Evolutionary conservation across 2,329 filamentous ascomycete species (phyloP), one percentile per base, ranked within the genome.

Genomic region (Colletotrichum eremochloae): DNA sequence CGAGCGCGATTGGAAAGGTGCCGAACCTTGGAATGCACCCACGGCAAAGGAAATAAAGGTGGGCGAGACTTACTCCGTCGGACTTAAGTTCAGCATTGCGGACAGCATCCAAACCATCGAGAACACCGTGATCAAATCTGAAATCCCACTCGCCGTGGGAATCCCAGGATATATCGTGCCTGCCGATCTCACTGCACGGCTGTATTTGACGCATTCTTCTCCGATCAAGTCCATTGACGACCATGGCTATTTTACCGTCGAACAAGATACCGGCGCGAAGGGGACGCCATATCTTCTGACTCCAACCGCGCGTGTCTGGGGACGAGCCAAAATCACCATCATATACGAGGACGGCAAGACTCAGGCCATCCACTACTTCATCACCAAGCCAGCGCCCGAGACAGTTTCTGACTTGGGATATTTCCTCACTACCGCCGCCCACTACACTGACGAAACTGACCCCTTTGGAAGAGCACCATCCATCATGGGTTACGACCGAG

Each of bases 401-500:
- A 79, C 83, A 0, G 75, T 90, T 4, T 76, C 79, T 1, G 82
- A 87, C 36, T 79, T 90, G 0, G 88, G 88, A 0, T 76, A 77
- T 7, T 91, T 90, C 74, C 81, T 88, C n/a, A 87, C 86, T 1
- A 88, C 84, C 0, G 80, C 85, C 2, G 85, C 87, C 57, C 89
- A 85, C 82, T 90, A 85, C 77, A 85, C 81, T 6, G 78, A 88
- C 64, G 81, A 81, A 0, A 82, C 83, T 0, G 89, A 91, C 68
- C 86, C 87, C 0, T 91, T 91, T 73, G 79, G 82, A 1, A 83
- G 89, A 40, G 83, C 85, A 0, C 86, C 87, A 0, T 90, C 88
- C 0, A 82, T 89, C 69, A 87, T 91, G 79, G 86, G 85, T 0
- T 91, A 90, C 73, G 88, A 91, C 75, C 86, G 80, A 76, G 88